Conservation (phyloP, 306 rosid genomes). For the Castanea mollissima region DNA sequence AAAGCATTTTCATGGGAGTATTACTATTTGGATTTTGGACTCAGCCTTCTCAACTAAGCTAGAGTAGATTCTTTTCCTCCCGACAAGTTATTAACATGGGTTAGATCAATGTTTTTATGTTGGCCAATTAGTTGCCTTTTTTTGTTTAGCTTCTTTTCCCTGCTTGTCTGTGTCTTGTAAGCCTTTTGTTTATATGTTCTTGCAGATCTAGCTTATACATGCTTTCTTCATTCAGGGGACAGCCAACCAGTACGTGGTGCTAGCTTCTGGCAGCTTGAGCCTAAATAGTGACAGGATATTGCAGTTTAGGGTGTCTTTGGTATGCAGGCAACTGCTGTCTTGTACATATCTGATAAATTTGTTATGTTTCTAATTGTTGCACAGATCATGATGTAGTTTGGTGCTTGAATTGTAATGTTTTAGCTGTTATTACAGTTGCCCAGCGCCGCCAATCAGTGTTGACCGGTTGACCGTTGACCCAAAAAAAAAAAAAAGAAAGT, state of each 20-base stretch:
- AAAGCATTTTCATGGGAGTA: constrained; percentile 97
- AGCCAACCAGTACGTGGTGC: constrained; percentile 79
- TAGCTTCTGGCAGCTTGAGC: constrained; percentile 85
- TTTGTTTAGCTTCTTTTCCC: not conserved
- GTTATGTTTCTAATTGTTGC: not conserved
- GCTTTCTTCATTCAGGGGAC: constrained; percentile 65
- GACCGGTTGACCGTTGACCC: too few species aligned
- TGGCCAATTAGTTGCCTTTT: not conserved
- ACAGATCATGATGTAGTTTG: not conserved
- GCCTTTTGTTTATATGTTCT: not conserved
- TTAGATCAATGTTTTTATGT: too few species aligned
- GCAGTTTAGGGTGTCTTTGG: constrained; percentile 97
- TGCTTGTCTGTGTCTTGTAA: not conserved
- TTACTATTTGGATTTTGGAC: constrained; percentile 70
- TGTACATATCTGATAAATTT: constrained; percentile 5
- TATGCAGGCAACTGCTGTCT: constrained; percentile 35
- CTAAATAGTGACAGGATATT: constrained; percentile 97
- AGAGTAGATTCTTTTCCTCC: constrained; percentile 5
- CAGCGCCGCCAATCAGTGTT: too few species aligned
- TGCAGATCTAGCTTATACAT: constrained; percentile 16
- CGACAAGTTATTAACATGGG: not conserved
- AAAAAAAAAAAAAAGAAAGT: too few species aligned
- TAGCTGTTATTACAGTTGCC: not conserved
- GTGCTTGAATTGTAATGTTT: constrained; percentile 2
- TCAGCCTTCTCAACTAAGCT: constrained; percentile 88